A percentile compares a stretch with the other conserved stretches of the same genome.
These are phyloP conservation scores for Globisporangium mamillatum DNA, from an alignment of 352 stramenopile species.

Conservation along the genomic window DNA sequence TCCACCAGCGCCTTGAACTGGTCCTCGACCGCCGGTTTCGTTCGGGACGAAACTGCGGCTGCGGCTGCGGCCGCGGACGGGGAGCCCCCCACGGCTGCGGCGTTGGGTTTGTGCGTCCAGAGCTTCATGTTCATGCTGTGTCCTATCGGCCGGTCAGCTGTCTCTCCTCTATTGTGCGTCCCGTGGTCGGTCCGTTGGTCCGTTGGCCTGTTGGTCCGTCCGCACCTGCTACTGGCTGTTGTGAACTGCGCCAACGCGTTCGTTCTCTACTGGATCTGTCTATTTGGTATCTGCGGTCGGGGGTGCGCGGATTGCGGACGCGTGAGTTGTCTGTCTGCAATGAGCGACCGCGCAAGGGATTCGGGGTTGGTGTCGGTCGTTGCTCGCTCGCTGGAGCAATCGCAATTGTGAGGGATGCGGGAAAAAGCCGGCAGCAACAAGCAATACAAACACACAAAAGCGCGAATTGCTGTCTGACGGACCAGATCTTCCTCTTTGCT, in stretches of 20 bases:
- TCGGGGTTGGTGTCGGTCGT: not conserved
- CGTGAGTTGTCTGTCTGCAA: not conserved
- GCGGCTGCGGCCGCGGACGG: not conserved
- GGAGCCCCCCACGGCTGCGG: not conserved
- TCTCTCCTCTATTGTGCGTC: not conserved
- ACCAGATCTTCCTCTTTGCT: constrained; percentile 13
- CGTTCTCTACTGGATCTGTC: constrained; percentile 2
- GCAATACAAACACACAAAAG: not conserved
- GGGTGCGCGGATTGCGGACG: not conserved
- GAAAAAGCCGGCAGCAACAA: not conserved
- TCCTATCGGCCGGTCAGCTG: not conserved
- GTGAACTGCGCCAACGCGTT: not conserved
- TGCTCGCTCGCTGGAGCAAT: constrained; percentile 5
- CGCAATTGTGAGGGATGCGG: constrained; percentile 6
- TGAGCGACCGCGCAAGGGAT: not conserved
- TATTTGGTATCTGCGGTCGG: not conserved
- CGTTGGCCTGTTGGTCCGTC: not conserved
- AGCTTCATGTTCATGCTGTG: constrained; percentile 16
- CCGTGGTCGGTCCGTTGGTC: not conserved
- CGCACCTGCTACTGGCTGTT: not conserved
- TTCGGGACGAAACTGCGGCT: not conserved
- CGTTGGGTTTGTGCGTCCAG: constrained; percentile 9
- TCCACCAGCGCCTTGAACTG: constrained; percentile 17
- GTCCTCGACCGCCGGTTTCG: constrained; percentile 9
- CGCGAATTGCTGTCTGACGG: not conserved